Evolutionary conservation across 2,329 filamentous ascomycete genomes (phyloP), one percentile per base, ranked within the genome.

Genomic region (Alternaria brassicicola): DNA sequence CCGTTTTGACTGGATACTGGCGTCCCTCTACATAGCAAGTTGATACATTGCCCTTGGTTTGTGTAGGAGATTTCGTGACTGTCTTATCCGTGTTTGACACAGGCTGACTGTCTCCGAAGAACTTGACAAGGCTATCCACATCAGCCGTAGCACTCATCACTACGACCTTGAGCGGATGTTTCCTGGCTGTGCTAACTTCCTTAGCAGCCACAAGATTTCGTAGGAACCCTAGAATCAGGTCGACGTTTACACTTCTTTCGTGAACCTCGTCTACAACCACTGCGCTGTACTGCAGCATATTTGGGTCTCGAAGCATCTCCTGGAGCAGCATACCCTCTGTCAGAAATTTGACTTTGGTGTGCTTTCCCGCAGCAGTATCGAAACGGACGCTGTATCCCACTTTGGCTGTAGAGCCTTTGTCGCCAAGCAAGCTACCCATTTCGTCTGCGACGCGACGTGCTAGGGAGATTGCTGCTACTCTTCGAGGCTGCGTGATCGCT

Each of bases 81-180:
- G 65, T 58, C 19, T 62, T 61, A 13, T 69, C 61, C 3, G 38
- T 28, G 4, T 36, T 49, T 31, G 48, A 28, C n/a, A 57, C 15
- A 15, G 63, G 30, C 33, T 53, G 38, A 15, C 60, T 43, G 57
- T 72, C 59, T n/a, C 79, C 78, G 64, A 98, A 97, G 75, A 97
- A 98, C 0, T 81, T 80, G 41, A 86, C 83, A 30, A 98, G 87
- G 55, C 85, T 87, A 59, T 94, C 89, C 57, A 97, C 88, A 75
- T 98, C 92, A 35, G 93, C 92, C 6, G 95, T 99, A 48, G 95
- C 95, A 83, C 93, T 97, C 95, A 99, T 99, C 72, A 98, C 86
- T 31, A 97, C 86, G 3, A 98, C 88, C 76, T 97, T 98, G 55
- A 99, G 80, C 1, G 90, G 88, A 49, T 68, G 56, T 26, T 71